These are phyloP conservation scores for Candida incommunis DNA, from an alignment of 805 yeast genomes.

Conservation along the genomic window DNA sequence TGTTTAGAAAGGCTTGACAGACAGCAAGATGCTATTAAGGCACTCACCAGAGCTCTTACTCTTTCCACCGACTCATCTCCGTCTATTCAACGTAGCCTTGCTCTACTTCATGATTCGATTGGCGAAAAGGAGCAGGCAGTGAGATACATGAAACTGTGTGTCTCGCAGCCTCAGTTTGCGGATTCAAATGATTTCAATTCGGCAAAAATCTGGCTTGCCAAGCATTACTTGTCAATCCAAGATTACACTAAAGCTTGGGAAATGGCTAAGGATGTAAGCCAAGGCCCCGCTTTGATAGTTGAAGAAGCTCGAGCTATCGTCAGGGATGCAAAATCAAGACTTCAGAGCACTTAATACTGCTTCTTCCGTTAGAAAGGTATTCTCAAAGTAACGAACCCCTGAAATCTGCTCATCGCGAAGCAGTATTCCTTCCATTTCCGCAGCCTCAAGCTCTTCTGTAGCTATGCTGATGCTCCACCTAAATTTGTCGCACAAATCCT, in stretches of 20 bases:
- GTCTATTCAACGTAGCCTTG: conserved; percentile 49
- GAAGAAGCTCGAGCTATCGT: conserved; percentile 83
- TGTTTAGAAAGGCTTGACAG: conserved; percentile 74
- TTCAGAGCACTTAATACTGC: not conserved
- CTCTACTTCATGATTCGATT: conserved; percentile 45
- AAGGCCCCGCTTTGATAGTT: conserved; percentile 69
- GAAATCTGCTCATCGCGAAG: conserved; percentile 56
- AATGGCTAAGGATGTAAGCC: conserved; percentile 55
- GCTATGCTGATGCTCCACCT: conserved; percentile 58
- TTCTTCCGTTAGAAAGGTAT: conserved; percentile 15
- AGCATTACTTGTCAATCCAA: conserved; percentile 39
- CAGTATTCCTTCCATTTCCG: conserved; percentile 41
- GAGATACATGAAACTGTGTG: conserved; percentile 50
- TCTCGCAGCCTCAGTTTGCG: conserved; percentile 40
- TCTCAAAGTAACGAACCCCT: conserved; percentile 51
- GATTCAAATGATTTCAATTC: conserved; percentile 51
- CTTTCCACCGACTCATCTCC: conserved; percentile 41
- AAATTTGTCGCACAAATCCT: conserved; percentile 33
- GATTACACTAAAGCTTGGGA: conserved; percentile 57
- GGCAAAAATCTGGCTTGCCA: conserved; percentile 80
- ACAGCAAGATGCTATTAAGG: conserved; percentile 57
- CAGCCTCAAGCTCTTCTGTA: conserved; percentile 45
- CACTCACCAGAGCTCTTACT: conserved; percentile 64
- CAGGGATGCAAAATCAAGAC: conserved; percentile 39
- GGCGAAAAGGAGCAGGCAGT: conserved; percentile 41